Evolutionary conservation across 768 basidiomycete species (phyloP), one percentile per base, ranked within the genome.

Genomic region (Boletus reticuloceps): DNA sequence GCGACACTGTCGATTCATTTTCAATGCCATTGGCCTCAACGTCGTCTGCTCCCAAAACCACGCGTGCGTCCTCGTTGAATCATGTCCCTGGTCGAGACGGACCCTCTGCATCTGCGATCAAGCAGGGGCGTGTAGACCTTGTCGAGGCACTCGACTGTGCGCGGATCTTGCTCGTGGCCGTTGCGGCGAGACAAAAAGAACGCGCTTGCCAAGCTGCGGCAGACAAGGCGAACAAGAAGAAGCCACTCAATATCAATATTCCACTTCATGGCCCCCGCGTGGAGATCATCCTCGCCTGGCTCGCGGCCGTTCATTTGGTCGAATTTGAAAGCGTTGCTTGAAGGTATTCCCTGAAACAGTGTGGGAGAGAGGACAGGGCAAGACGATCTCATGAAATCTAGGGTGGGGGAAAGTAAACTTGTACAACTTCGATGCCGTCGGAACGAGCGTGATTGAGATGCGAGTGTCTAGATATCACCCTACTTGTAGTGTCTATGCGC

Each of bases 261-360:
- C 89, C 90, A 11, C 72, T 94, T 58, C 89, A 92, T 70, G 91
- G 91, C 0, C 91, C 92, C 36, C 80, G 90, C 7, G 91, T 94
- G 44, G 91, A 94, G 71, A 78, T 94, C 53, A 78, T 92, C 52
- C 77, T 94, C 53, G 91, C 91, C 41, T 94, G 90, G 90, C 74
- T 94, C 51, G 91, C 79, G 25, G 90, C 89, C 17, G 87, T 91
- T 53, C 86, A 89, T 74, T 70, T 94, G 36, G 84, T 82, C 5
- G 89, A 90, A 63, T 67, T 93, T 61, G 90, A 91, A 40, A 58
- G 57, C 38, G 58, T 63, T 49, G 71, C 59, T 16, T 72, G 61
- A 54, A 38, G 29, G 17, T 25, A 27, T 47, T 58, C 45, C 34
- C 31, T 38, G 6, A 12, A 20, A 16, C 5, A 37, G 36, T 6